Evolutionary conservation across 371 early-diverging fungal species (phyloP).

Genomic region (Chytridium lagenaria): DNA sequence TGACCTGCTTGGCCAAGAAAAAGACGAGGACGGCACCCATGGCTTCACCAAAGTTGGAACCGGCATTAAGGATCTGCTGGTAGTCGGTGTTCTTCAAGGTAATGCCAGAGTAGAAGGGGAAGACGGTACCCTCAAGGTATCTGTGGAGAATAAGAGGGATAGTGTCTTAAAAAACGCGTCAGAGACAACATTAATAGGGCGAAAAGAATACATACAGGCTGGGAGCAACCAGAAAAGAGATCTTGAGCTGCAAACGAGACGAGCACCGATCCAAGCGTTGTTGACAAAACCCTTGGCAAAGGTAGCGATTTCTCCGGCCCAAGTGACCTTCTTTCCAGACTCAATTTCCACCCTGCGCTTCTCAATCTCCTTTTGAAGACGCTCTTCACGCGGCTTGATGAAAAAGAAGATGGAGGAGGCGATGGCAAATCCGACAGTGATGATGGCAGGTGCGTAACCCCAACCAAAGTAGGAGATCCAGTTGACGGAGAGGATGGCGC

Average conservation of each 20-base stretch:
- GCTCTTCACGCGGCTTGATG: constrained; percentile 35
- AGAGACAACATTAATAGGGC: too few species aligned
- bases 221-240: constrained; percentile 60
- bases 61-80: constrained; percentile 52
- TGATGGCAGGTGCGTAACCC: constrained; percentile 50
- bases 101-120: constrained; percentile 53
- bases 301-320: constrained; percentile 18
- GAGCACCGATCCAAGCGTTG: constrained; percentile 46
- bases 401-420: constrained; percentile 53
- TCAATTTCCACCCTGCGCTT: background rate
- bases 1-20: too few species aligned
- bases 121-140: constrained; percentile 57
- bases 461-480: constrained; percentile 51
- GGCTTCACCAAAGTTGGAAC: too few species aligned
- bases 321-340: background rate
- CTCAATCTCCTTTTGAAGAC: background rate
- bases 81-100: constrained; percentile 49
- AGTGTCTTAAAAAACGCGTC: too few species aligned
- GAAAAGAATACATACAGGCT: too few species aligned
- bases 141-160: constrained; percentile 59
- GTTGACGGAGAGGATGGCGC: constrained; percentile 56
- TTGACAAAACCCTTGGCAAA: constrained; percentile 48
- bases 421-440: constrained; percentile 52
- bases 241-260: constrained; percentile 53
- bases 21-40: too few species aligned